Evolutionary conservation across 805 yeast genomes (phyloP).

Genomic region (Saccharomycopsis fodiens): DNA sequence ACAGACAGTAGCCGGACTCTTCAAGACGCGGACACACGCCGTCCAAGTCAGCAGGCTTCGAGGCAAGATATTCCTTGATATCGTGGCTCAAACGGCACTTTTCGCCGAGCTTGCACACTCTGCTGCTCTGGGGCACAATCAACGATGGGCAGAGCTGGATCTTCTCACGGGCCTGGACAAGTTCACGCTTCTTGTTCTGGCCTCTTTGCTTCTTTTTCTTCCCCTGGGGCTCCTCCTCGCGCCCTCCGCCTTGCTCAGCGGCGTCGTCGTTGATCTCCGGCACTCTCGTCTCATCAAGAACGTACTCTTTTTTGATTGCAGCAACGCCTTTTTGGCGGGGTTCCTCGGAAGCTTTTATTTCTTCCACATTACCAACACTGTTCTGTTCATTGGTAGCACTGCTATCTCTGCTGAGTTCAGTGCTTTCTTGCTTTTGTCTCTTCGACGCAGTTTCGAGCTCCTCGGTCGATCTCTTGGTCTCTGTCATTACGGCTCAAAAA

Average conservation of each 20-base stretch:
- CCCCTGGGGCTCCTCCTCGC: constrained; percentile 36
- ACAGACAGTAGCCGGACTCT: constrained; percentile 83
- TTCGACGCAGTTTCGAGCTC: no score
- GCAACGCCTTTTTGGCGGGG: constrained; percentile 82
- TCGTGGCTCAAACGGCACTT: constrained; percentile 76
- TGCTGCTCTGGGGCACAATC: constrained; percentile 43
- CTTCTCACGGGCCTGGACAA: constrained; percentile 58
- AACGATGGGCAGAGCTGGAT: constrained; percentile 58
- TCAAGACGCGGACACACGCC: constrained; percentile 80
- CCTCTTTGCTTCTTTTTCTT: constrained; percentile 54
- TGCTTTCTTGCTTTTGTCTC: no score
- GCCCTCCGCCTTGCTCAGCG: constrained; percentile 35
- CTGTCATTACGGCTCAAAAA: neutral
- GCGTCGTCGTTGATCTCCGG: constrained; percentile 33
- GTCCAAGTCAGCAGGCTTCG: constrained; percentile 57
- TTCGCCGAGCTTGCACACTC: constrained; percentile 56
- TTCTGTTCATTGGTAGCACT: no score
- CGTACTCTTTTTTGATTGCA: constrained; percentile 63
- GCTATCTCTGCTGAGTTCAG: no score
- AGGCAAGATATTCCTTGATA: constrained; percentile 49
- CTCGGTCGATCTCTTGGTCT: no score
- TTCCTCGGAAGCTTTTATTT: neutral
- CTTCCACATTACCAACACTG: no score
- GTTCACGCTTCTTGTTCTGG: constrained; percentile 76
- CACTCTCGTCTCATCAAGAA: constrained; percentile 30